Evolutionary conservation across 1,284 basidiomycete genomes (phyloP), one percentile per base, ranked within the genome.

Genomic region (Sphagnurus paluster): DNA sequence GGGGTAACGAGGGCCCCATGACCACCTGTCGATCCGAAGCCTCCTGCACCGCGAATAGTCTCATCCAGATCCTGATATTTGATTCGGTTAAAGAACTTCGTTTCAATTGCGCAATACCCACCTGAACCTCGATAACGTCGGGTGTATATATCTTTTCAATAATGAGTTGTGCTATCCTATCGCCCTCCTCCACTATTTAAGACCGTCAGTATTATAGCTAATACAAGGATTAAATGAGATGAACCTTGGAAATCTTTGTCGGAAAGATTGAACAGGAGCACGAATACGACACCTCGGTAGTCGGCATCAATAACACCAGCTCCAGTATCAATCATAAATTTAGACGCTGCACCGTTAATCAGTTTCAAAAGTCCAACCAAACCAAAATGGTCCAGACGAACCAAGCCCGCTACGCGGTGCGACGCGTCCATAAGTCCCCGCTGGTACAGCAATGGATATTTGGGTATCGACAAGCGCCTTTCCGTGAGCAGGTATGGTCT

Each of bases 291-390:
- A 4, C 97, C 96, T 29, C 97, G 81, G 67, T 99, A 99, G 66
- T 99, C 96, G 9, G 91, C 88, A 56, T 99, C 97, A 48, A 99
- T 83, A 14, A 99, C 96, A 26, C 96, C 96, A 4, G 96, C 97
- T 1, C 96, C 96, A 0, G 92, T 95, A 64, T 97, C 90, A 52
- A 99, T 98, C 78, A 93, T 93, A 69, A 93, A 94, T 66, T 99
- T 99, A 20, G 88, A 88, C 3, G 96, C 95, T 95, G n/a, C n/a
- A n/a, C n/a, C n/a, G 57, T 4, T 26, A n/a, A 7, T 24, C 10
- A 26, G 9, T 33, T 2, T 40, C 39, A 34, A 25, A 41, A 20
- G 33, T 24, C 26, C 29, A 34, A 39, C 16, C 9, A 19, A 19
- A 25, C 34, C 39, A n/a, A 19, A 36, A 21, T 25, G 32, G n/a